Conservation (phyloP, 2,329 filamentous ascomycete species). For the Calcarisporium arbuscula region DNA sequence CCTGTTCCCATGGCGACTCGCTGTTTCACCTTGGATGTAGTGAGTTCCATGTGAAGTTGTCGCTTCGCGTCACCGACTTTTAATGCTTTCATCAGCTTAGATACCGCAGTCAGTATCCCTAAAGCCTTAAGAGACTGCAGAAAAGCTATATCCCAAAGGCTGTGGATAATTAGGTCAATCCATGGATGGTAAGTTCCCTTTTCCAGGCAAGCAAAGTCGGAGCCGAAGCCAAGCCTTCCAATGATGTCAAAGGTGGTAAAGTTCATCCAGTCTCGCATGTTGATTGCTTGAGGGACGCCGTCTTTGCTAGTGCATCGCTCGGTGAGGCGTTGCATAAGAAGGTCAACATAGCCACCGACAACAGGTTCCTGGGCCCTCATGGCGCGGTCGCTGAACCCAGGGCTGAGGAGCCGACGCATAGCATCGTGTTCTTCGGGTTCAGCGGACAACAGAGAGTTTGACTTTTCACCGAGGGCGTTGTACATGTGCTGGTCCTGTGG, state of each 20-base stretch:
- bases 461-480: conserved; percentile 22
- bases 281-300: too few relatives aligned
- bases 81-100: too few relatives aligned
- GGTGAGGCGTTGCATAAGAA: conserved; percentile 15
- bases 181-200: conserved; percentile 10
- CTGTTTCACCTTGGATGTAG: too few relatives aligned
- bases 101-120: too few relatives aligned
- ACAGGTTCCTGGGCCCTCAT: conserved; percentile 21
- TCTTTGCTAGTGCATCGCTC: too few relatives aligned
- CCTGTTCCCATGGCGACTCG: too few relatives aligned
- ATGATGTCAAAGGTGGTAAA: conserved; percentile 13
- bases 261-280: conserved; percentile 9
- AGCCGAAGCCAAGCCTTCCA: conserved; percentile 14
- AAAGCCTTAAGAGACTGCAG: too few relatives aligned
- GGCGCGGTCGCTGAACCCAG: conserved; percentile 9
- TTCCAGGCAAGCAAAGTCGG: conserved; percentile 12
- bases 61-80: too few relatives aligned
- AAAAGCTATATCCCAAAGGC: conserved; percentile 4
- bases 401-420: conserved; percentile 8
- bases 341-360: conserved; percentile 19
- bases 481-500: conserved; percentile 10
- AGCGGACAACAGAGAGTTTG: too few relatives aligned
- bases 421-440: conserved; percentile 15
- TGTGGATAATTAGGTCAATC: conserved; percentile 9
- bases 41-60: too few relatives aligned